phyloP scores from a whole-genome alignment of 768 basidiomycete species.

The Leccinum longicurvipes region DNA sequence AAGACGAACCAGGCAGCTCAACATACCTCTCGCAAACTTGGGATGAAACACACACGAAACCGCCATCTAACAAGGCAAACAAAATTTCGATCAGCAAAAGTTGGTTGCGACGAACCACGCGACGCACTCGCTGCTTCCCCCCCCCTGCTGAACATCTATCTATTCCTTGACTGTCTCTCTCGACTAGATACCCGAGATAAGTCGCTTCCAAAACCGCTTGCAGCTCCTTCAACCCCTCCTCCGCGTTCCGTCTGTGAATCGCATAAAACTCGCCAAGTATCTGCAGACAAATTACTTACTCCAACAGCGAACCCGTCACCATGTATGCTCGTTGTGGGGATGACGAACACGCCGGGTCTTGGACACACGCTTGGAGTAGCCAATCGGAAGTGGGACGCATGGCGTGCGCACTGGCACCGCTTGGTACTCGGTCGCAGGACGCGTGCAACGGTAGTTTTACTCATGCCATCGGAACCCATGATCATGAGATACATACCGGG shows the following conservation, averaged over 20 bases:
- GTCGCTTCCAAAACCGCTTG: conserved; percentile 76
- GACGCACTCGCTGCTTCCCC: conserved; percentile 82
- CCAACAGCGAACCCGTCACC: conserved; percentile 80
- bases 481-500: conserved; percentile 89
- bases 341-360: conserved; percentile 61
- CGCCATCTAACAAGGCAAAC: conserved; percentile 55
- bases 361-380: conserved; percentile 35
- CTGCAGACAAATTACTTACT: conserved; percentile 93
- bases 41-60: conserved; percentile 94
- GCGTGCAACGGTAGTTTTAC: conserved; percentile 87
- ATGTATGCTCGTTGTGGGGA: conserved; percentile 95
- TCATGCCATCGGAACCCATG: conserved; percentile 89
- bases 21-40: conserved; percentile 71
- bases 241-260: conserved; percentile 43
- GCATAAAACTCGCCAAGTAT: conserved; percentile 62
- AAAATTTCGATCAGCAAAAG: conserved; percentile 31
- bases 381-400: conserved; percentile 26
- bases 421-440: conserved; percentile 80
- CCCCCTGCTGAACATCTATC: conserved; percentile 95
- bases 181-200: conserved; percentile 80
- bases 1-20: no score
- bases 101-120: background rate
- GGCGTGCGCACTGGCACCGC: conserved; percentile 34
- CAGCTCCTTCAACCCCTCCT: conserved; percentile 62
- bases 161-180: conserved; percentile 90